Percentiles rank a stretch among this genome's conserved stretches.
These are phyloP conservation scores for Trichosporon sp. DNA, from an alignment of 1,284 basidiomycete species.

Conservation along the genomic window DNA sequence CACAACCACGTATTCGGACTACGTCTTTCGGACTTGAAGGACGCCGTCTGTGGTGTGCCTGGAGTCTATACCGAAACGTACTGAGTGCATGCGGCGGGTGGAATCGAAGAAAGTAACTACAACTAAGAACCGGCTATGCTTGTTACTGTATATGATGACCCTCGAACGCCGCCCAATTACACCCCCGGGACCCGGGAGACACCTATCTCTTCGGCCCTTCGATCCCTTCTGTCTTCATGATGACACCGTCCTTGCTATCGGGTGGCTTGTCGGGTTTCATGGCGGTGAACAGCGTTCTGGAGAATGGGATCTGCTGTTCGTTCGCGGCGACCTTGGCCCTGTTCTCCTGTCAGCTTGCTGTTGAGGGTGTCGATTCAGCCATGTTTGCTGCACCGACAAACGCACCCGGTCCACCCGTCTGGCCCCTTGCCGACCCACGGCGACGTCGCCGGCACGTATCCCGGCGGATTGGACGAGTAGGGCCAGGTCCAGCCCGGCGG, in stretches of 20 bases:
- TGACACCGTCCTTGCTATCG: not conserved
- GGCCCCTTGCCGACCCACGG: constrained; percentile 8
- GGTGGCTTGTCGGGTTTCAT: not conserved
- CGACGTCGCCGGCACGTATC: not conserved
- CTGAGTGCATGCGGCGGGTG: not conserved
- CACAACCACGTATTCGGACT: not conserved
- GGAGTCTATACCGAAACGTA: not conserved
- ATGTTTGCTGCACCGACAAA: constrained; percentile 3
- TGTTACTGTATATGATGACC: not conserved
- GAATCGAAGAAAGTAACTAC: not conserved
- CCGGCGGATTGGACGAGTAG: constrained; percentile 8
- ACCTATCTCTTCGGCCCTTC: not conserved
- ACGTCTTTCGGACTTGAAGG: not conserved
- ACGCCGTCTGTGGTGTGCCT: not conserved
- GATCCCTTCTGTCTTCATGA: not conserved
- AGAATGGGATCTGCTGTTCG: constrained; percentile 1
- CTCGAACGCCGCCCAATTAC: no score
- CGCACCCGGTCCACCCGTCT: constrained; percentile 14
- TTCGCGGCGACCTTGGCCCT: not conserved
- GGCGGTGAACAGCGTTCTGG: not conserved
- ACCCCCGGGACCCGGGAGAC: not conserved
- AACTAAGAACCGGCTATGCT: not conserved
- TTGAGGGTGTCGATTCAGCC: not conserved
- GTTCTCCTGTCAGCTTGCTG: not conserved
- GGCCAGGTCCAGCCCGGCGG: not conserved